phyloP scores from a whole-genome alignment of 2,329 filamentous ascomycete species.

The Gnomoniopsis sp. region DNA sequence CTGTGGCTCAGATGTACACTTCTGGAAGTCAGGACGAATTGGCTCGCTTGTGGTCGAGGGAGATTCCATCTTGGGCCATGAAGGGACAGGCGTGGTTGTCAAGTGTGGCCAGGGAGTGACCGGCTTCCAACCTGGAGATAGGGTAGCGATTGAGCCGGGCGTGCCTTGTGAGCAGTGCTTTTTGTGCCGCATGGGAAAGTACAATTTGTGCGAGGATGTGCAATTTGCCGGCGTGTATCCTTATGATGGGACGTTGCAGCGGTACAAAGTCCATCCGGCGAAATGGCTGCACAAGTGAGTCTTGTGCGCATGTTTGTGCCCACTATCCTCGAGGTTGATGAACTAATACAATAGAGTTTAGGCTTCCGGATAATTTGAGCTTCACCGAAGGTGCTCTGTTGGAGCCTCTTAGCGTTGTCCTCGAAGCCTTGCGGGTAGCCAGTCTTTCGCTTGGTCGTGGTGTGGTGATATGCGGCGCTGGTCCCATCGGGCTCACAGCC shows the following conservation, averaged over 20 bases:
- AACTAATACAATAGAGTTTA: conserved; percentile 5
- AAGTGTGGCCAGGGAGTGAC: conserved; percentile 53
- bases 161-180: conserved; percentile 61
- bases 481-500: conserved; percentile 60
- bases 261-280: conserved; percentile 60
- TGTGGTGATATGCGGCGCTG: conserved; percentile 58
- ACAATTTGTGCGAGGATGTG: conserved; percentile 62
- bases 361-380: conserved; percentile 51
- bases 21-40: conserved; percentile 64
- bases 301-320: not conserved
- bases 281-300: conserved; percentile 52
- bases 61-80: conserved; percentile 64
- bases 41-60: conserved; percentile 59
- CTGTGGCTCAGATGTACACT: conserved; percentile 67
- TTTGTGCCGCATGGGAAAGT: conserved; percentile 56
- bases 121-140: conserved; percentile 52
- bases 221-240: conserved; percentile 61
- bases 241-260: conserved; percentile 56
- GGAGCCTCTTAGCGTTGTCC: conserved; percentile 60
- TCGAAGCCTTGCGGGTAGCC: conserved; percentile 56
- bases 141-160: conserved; percentile 65
- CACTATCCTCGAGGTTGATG: not conserved
- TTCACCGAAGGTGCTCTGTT: conserved; percentile 60
- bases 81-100: conserved; percentile 59
- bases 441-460: conserved; percentile 52